These are phyloP conservation scores for Pseudonitzschia delicatissima DNA, from an alignment of 108 stramenopile species.

Conservation along the genomic window DNA sequence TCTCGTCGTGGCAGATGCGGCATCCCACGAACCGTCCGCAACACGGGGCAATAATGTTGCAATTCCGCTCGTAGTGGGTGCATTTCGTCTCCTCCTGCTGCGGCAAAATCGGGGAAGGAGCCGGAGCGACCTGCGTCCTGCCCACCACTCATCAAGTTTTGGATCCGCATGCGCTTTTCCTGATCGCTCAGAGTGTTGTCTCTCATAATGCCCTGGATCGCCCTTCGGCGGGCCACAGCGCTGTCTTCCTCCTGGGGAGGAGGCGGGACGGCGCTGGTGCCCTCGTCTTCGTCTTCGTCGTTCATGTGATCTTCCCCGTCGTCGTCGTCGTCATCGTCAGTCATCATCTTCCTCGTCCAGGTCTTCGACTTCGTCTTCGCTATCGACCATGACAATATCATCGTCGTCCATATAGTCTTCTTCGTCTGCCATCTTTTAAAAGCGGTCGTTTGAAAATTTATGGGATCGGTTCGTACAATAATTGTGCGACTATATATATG, in stretches of 20 bases:
- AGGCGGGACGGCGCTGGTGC: slow-evolving; percentile 10
- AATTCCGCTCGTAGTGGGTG: slow-evolving; percentile 80
- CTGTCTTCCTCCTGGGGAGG: slow-evolving; percentile 49
- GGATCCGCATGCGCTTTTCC: slow-evolving; percentile 69
- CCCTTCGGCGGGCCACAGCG: slow-evolving; percentile 57
- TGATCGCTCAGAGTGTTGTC: slow-evolving; percentile 62
- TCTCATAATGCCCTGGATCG: slow-evolving; percentile 76
- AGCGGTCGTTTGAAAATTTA: no score
- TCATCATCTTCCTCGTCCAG: slow-evolving; percentile 10
- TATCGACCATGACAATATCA: slow-evolving; percentile 25
- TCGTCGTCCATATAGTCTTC: slow-evolving; percentile 34
- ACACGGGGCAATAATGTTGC: slow-evolving; percentile 78
- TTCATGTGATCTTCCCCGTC: slow-evolving; percentile 30
- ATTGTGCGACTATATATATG: no score
- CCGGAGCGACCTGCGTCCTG: slow-evolving; percentile 39
- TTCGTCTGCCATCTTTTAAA: slow-evolving; percentile 38
- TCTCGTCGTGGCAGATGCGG: slow-evolving; percentile 88
- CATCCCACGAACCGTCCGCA: slow-evolving; percentile 78
- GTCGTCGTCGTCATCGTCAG: slow-evolving; percentile 34
- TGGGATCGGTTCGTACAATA: no score
- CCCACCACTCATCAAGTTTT: slow-evolving; percentile 74
- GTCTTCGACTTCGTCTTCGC: slow-evolving; percentile 7
- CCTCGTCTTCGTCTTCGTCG: slow-evolving; percentile 32
- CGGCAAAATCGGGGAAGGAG: slow-evolving; percentile 38
- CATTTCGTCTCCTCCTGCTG: slow-evolving; percentile 46